A percentile compares a stretch with the other conserved stretches of the same genome.
These are phyloP conservation scores for Xylaria sp. DNA, from an alignment of 2,329 filamentous ascomycete genomes.

Conservation along the genomic window DNA sequence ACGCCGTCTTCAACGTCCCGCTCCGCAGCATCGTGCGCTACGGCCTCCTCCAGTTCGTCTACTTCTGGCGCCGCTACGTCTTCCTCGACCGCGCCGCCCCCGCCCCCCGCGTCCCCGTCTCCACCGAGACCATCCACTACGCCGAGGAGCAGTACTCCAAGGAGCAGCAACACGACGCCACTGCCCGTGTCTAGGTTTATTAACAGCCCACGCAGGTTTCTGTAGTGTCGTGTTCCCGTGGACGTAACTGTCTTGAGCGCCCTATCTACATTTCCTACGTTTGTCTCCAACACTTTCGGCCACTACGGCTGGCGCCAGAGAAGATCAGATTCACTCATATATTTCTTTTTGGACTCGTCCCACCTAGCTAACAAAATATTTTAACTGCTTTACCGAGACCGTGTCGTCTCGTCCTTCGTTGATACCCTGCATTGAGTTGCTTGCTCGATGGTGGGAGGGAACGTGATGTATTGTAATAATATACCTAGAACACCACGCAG, in stretches of 20 bases:
- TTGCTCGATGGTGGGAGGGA: not conserved
- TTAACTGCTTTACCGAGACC: not conserved
- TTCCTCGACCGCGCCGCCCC: slow-evolving; percentile 34
- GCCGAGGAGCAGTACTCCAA: slow-evolving; percentile 27
- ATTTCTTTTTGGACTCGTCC: no score
- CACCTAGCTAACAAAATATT: not conserved
- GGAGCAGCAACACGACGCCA: slow-evolving; percentile 34
- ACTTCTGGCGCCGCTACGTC: slow-evolving; percentile 38
- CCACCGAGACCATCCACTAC: slow-evolving; percentile 30
- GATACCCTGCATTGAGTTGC: not conserved
- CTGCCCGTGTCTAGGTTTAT: slow-evolving; percentile 31
- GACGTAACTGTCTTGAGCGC: no score
- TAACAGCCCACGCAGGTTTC: no score
- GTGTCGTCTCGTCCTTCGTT: no score
- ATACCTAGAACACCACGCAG: no score
- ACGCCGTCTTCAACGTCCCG: slow-evolving; percentile 42
- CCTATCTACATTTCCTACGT: not conserved
- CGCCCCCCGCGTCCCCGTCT: slow-evolving; percentile 31
- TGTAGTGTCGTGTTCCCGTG: no score
- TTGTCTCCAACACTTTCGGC: not conserved
- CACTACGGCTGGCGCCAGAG: not conserved
- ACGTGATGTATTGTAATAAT: not conserved
- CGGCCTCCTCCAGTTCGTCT: slow-evolving; percentile 35
- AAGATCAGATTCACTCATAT: no score
- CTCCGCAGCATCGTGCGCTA: slow-evolving; percentile 40